Percentiles rank a stretch among this genome's conserved stretches.
Evolutionary conservation across 345 rosid species (phyloP).

Genomic region (Conringia planisiliqua): DNA sequence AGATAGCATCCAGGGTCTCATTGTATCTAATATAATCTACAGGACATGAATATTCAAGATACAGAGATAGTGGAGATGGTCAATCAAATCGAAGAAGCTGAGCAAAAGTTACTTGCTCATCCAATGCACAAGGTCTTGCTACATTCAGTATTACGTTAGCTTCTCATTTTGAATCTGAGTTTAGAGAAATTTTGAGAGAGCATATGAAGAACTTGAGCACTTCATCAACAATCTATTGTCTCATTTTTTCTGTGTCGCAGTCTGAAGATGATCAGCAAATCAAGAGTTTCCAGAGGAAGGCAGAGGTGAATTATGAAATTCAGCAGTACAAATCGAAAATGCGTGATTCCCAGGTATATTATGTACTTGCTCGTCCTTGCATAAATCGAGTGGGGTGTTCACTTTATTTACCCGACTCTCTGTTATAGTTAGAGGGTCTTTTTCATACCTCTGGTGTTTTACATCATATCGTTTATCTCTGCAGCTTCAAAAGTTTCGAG

Average conservation of each 20-base stretch:
- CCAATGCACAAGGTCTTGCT: constrained; percentile 80
- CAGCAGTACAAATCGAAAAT: constrained; percentile 91
- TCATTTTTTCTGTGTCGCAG: constrained; percentile 39
- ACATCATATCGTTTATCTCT: constrained; percentile 15
- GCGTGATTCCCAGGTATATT: constrained; percentile 95
- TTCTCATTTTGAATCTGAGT: not conserved
- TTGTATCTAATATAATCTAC: constrained; percentile 28
- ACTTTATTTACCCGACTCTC: not conserved
- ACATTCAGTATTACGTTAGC: not conserved
- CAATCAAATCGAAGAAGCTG: constrained; percentile 75
- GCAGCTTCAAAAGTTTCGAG: constrained; percentile 93
- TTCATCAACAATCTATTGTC: not conserved
- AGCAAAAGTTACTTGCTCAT: constrained; percentile 74
- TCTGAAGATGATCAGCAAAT: constrained; percentile 81
- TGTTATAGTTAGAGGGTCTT: not conserved
- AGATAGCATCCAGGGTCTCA: constrained; percentile 9
- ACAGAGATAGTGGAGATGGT: constrained; percentile 82
- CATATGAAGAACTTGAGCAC: not conserved
- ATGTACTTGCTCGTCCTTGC: not conserved
- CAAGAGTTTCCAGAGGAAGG: constrained; percentile 75
- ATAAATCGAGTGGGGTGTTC: not conserved
- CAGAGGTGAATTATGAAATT: constrained; percentile 92
- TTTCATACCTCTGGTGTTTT: constrained; percentile 8
- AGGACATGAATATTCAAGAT: constrained; percentile 98
- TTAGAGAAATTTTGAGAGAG: not conserved